These are phyloP conservation scores for Triticum timopheevii DNA, from an alignment of 176 grass and related monocot species.

Conservation along the genomic window DNA sequence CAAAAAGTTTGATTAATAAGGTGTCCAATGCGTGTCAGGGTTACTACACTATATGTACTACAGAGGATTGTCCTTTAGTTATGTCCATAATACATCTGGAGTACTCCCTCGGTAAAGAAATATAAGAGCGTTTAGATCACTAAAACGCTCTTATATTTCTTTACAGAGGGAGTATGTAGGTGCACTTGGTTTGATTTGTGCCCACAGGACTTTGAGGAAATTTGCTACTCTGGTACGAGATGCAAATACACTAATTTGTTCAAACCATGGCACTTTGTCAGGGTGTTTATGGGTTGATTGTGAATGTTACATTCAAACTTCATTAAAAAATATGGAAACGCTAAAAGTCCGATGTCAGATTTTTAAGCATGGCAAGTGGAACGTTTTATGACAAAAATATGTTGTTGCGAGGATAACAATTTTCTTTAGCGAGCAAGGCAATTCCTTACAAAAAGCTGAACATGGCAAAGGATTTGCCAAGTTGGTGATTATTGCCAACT, in stretches of 20 bases:
- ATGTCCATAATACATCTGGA: not conserved
- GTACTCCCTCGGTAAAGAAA: too few species aligned
- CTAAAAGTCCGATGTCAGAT: too few species aligned
- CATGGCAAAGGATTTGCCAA: too few species aligned
- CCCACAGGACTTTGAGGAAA: not conserved
- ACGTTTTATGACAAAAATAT: too few species aligned
- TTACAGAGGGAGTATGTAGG: not conserved
- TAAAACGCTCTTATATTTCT: too few species aligned
- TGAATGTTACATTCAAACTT: not conserved
- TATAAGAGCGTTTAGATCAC: too few species aligned
- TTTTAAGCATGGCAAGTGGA: too few species aligned
- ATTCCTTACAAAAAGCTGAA: too few species aligned
- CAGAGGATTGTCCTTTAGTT: not conserved
- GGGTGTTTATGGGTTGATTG: not conserved
- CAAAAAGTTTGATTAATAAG: conserved; percentile 24
- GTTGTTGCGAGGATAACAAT: too few species aligned
- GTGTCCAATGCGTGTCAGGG: not conserved
- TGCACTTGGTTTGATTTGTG: not conserved
- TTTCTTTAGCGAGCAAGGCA: too few species aligned
- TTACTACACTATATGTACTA: not conserved
- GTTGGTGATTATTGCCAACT: too few species aligned
- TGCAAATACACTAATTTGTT: not conserved
- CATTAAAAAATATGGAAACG: too few species aligned
- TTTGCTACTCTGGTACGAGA: not conserved
- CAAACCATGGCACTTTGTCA: not conserved